phyloP scores from a whole-genome alignment of 441 rosid species.

The Viola pubescens region DNA sequence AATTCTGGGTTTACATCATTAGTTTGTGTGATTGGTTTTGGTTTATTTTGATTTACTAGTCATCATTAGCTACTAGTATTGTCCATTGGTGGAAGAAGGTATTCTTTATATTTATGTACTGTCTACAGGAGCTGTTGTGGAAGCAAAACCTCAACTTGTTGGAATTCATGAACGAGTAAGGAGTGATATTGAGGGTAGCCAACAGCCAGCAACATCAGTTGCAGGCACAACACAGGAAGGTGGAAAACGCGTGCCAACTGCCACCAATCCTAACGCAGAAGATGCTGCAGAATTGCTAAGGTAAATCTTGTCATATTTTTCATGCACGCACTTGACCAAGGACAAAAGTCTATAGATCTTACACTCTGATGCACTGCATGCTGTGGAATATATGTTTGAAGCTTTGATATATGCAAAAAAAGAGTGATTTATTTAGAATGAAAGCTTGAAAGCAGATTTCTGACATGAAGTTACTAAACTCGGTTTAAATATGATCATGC shows the following conservation, averaged over 20 bases:
- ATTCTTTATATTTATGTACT: background rate
- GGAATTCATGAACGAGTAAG: conserved; percentile 85
- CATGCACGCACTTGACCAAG: background rate
- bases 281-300: conserved; percentile 88
- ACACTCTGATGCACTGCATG: background rate
- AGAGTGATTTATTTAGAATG: too few species aligned
- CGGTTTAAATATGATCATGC: too few species aligned
- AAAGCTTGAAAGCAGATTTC: too few species aligned
- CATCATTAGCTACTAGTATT: background rate
- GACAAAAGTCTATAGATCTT: background rate
- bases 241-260: conserved; percentile 52
- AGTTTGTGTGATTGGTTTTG: background rate
- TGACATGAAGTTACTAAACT: too few species aligned
- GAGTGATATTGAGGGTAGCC: conserved; percentile 61
- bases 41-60: background rate
- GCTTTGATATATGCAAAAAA: too few species aligned
- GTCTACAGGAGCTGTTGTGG: conserved; percentile 60
- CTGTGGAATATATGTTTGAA: background rate
- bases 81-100: background rate
- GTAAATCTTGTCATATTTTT: conserved; percentile 21
- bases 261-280: conserved; percentile 72
- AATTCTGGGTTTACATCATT: background rate
- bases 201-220: conserved; percentile 33
- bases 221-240: conserved; percentile 31
- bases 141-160: conserved; percentile 75